Evolutionary conservation across 2,329 filamentous ascomycete genomes (phyloP).

Genomic region (Diaporthe humulicola): DNA sequence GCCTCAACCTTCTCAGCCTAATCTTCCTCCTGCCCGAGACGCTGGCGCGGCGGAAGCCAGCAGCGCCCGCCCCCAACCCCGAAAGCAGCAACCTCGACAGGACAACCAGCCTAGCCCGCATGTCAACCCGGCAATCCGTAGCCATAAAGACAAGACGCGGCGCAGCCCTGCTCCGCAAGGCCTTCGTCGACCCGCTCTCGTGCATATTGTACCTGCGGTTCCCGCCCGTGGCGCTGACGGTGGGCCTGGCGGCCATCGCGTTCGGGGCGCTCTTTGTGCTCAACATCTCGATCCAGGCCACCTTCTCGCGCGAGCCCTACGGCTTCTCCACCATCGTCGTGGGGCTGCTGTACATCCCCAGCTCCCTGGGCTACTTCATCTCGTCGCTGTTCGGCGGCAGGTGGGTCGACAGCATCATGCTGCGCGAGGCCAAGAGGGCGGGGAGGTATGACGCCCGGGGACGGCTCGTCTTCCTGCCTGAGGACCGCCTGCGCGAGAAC

Average conservation of each 20-base stretch:
- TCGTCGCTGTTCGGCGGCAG: conserved; percentile 78
- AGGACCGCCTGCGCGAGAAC: conserved; percentile 87
- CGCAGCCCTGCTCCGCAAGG: conserved; percentile 67
- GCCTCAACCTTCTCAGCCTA: conserved; percentile 66
- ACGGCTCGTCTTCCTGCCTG: conserved; percentile 76
- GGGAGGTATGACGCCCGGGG: conserved; percentile 77
- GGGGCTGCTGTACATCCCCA: conserved; percentile 83
- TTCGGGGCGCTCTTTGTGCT: conserved; percentile 83
- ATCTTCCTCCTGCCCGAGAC: conserved; percentile 77
- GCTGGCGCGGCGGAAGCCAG: conserved; percentile 55
- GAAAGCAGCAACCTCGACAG: conserved; percentile 14
- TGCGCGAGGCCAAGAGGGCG: conserved; percentile 78
- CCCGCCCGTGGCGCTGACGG: conserved; percentile 79
- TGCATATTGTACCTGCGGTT: conserved; percentile 81
- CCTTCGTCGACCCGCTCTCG: conserved; percentile 79
- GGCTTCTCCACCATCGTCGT: conserved; percentile 76
- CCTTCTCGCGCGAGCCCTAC: conserved; percentile 77
- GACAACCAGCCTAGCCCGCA: conserved; percentile 56
- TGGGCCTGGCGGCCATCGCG: conserved; percentile 80
- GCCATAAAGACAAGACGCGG: conserved; percentile 68
- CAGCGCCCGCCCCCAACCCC: conserved; percentile 2
- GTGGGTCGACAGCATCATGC: conserved; percentile 88
- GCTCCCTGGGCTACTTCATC: conserved; percentile 78
- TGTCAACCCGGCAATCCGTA: conserved; percentile 73
- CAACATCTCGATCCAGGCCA: conserved; percentile 82